Conservation (phyloP, 75 land plant genomes). For the Azolla pinnata region DNA sequence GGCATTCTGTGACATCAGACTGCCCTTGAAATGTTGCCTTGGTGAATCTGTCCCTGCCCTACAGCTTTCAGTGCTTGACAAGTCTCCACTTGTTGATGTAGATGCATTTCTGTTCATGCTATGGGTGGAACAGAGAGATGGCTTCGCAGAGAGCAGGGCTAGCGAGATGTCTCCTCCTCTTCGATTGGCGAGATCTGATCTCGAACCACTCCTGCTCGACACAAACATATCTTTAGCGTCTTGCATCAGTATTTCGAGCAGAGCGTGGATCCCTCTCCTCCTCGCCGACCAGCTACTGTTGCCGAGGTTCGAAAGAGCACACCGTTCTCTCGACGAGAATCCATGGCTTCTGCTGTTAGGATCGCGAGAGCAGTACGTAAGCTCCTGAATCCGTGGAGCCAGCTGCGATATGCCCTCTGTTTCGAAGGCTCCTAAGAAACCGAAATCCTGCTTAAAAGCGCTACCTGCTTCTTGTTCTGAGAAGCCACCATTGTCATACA, state of each 20-base stretch:
- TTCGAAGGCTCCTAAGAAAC: slow-evolving; percentile 1
- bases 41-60: too few species aligned
- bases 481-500: slow-evolving; percentile 6
- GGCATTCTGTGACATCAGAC: too few species aligned
- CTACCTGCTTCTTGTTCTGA: slow-evolving; percentile 1
- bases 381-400: slow-evolving; percentile 9
- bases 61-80: slow-evolving; percentile 5
- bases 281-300: slow-evolving; percentile 4
- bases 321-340: slow-evolving; percentile 20
- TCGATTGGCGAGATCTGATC: not conserved
- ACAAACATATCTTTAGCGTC: not conserved
- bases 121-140: not conserved
- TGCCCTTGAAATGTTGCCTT: too few species aligned
- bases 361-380: too few species aligned
- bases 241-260: slow-evolving; percentile 15
- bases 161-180: not conserved
- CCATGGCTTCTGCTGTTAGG: too few species aligned
- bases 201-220: not conserved
- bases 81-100: not conserved
- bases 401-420: not conserved
- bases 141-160: slow-evolving; percentile 2
- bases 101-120: not conserved
- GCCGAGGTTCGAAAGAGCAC: slow-evolving; percentile 24
- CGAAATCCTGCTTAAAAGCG: slow-evolving; percentile 7
- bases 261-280: slow-evolving; percentile 11